Evolutionary conservation across 345 rosid genomes (phyloP), one percentile per base, ranked within the genome.

Genomic region (Boechera divaricarpa): DNA sequence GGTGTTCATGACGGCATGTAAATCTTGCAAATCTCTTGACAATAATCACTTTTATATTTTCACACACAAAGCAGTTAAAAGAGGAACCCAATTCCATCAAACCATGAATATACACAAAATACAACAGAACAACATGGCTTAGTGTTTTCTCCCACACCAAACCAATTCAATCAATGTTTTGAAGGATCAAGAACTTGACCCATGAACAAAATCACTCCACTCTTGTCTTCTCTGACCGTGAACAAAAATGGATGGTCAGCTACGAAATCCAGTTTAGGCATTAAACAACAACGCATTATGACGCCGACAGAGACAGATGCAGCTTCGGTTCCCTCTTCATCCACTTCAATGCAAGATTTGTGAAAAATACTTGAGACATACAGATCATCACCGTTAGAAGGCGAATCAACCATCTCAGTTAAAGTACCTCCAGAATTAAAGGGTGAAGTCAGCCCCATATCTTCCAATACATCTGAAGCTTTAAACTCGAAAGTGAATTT

Each of bases 211-310:
- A 90, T 71, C 75, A 83, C 63, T 51, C 91, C 89, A 10, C 90
- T 87, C 42, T 60, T 79, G 66, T 86, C 74, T 74, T 89, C 94
- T 59, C 83, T 85, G 26, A 89, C 82, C 57, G 87, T 11, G 80
- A 87, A 86, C 32, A 90, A 36, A 74, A 87, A 90, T 7, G 90
- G 91, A 67, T 87, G 90, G 80, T 87, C 94, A 9, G 91, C 94
- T 8, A 88, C 86, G 74, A 88, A 88, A 65, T 90, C 51, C 51
- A 26, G 21, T 18, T 18, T 18, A 18, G 21, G 21, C 21, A 18
- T 18, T 10, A 51, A 0, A 4, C 47, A 45, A 45, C 18, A 5
- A 6, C 18, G 2, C 8, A 2, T 0, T 21, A 63, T 1, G 58
- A 74, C 59, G 49, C 45, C 85, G 61, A 72, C 80, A 63, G 87